phyloP scores from a whole-genome alignment of 2,329 filamentous ascomycete genomes.

The Pezicula radicicola region DNA sequence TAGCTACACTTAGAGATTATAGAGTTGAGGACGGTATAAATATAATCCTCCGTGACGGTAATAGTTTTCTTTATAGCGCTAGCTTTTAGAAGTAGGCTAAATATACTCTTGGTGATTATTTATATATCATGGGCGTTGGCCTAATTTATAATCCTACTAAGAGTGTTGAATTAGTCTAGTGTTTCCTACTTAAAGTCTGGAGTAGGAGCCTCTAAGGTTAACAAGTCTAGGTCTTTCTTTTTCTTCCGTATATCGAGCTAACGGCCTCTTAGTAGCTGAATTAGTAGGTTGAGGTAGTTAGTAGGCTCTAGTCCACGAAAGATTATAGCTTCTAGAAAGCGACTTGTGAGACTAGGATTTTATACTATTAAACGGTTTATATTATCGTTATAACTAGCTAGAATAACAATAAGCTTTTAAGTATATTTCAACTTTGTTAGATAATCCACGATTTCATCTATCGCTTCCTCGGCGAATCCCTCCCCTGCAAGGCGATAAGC shows the following conservation, averaged over 20 bases:
- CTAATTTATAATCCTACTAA: constrained; percentile 1
- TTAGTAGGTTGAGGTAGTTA: constrained; percentile 8
- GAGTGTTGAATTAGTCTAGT: constrained; percentile 1
- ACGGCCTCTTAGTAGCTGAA: not conserved
- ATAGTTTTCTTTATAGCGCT: constrained; percentile 1
- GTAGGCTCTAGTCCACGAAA: constrained; percentile 8
- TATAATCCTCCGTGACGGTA: constrained; percentile 3
- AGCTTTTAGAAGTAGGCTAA: constrained; percentile 1
- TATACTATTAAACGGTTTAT: constrained; percentile 47
- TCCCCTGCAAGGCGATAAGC: constrained; percentile 47
- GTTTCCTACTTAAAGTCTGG: not conserved
- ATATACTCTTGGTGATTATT: constrained; percentile 4
- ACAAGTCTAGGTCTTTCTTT: constrained; percentile 2
- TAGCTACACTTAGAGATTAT: constrained; percentile 2
- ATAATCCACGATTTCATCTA: constrained; percentile 64
- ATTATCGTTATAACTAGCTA: constrained; percentile 52
- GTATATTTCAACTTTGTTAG: constrained; percentile 41
- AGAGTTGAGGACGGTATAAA: constrained; percentile 3
- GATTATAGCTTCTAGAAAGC: constrained; percentile 44
- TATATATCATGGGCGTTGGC: constrained; percentile 7
- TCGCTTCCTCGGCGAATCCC: constrained; percentile 54
- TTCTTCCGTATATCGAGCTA: not conserved
- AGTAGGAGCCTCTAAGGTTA: not conserved
- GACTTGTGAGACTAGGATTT: constrained; percentile 49
- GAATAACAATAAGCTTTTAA: constrained; percentile 47